A percentile compares a stretch with the other conserved stretches of the same genome.
phyloP scores from a whole-genome alignment of 2,329 filamentous ascomycete species.

The Nemania abortiva region DNA sequence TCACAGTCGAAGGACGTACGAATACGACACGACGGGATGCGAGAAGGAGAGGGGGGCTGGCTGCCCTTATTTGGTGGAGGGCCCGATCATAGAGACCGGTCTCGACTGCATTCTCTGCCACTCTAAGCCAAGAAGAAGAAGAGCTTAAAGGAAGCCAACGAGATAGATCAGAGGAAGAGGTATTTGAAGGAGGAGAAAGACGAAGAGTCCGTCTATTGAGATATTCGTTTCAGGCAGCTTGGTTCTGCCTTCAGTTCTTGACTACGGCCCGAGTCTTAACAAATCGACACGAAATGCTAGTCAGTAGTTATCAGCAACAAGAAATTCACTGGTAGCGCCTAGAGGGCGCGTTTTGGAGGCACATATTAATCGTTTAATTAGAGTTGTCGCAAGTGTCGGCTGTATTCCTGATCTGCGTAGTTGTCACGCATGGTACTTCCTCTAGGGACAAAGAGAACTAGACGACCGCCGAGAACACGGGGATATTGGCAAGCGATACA shows the following conservation, averaged over 20 bases:
- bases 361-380: not conserved
- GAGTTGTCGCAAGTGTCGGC: not conserved
- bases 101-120: constrained; percentile 25
- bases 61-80: constrained; percentile 19
- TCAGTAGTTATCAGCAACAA: not conserved
- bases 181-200: not conserved
- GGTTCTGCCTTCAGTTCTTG: not conserved
- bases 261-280: not conserved
- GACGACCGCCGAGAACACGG: not conserved
- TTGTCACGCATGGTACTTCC: too few species aligned
- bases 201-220: not conserved
- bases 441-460: too few species aligned
- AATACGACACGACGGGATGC: constrained; percentile 25
- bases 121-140: constrained; percentile 15
- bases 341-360: not conserved
- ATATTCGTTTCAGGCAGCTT: not conserved
- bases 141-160: not conserved
- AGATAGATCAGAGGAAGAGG: not conserved
- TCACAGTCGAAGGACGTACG: constrained; percentile 25
- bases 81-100: constrained; percentile 22
- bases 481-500: not conserved
- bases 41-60: not conserved
- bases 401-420: not conserved
- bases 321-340: not conserved
- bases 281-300: not conserved